Evolutionary conservation across 1,284 basidiomycete species (phyloP), one percentile per base, ranked within the genome.

Genomic region (Microbotryum violaceum): DNA sequence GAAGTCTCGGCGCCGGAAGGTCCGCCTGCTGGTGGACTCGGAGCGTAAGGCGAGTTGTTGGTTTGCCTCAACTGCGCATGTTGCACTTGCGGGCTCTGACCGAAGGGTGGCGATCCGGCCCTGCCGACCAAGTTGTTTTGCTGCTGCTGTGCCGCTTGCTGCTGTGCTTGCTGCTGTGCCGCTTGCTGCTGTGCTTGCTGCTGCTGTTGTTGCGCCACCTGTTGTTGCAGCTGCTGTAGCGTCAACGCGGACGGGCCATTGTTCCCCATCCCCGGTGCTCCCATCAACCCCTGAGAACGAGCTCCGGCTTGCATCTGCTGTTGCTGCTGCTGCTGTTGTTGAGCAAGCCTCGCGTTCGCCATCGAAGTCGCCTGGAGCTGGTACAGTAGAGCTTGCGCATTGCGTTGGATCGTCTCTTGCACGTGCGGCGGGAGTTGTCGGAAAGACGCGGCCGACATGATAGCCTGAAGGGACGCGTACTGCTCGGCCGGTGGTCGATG

Each of bases 381-480:
- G 31, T 60, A 59, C 20, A 66, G 37, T 21, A 66, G 49, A 2
- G 42, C 16, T 47, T 64, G 60, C 9, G 62, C 62, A 23, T 64
- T 57, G 1, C 18, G 23, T 31, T 66, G 67, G 7, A 68, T 45
- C 29, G 62, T 54, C 20, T 61, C 49, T 33, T 68, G 67, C 2
- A 64, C n/a, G 4, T 46, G 20, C 8, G 60, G 60, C 5, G 67
- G 62, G 2, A 68, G 56, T 9, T 60, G 52, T 8, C 57, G 56
- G 58, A 63, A 68, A 5, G 60, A 50, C 4, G 67, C 56, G 10
- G 57, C 60, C 16, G 45, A 50, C 46, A 68, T 62, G 54, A 68
- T 58, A 16, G 57, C 44, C 37, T 65, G 67, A 10, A 68, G 47
- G 8, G 44, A 33, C 21, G 54, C 53, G 60, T 60, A 64, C 44